Base-by-base conservation (phyloP, 148 eudicot species). In the Chenopodium berlandieri region DNA sequence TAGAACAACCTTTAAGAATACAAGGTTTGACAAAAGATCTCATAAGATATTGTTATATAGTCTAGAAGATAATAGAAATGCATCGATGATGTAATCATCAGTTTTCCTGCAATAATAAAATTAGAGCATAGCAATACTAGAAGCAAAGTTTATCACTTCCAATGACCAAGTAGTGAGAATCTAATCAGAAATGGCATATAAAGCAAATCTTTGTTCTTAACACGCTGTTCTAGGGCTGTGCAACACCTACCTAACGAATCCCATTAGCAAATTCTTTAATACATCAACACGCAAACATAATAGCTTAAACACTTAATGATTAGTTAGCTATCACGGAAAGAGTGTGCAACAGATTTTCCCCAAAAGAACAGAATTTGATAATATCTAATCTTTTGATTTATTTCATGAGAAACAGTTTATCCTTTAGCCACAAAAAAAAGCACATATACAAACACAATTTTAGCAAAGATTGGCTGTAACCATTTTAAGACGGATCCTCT, bases 401-500 rank as follows among this genome's bases (percentile, higher is more conserved):
- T 17, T 16, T 31, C 9, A 50, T n/a, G 12, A 3, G 8, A 34
- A 23, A 4, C n/a, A 58, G 16, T 47, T 78, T 64, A 32, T 73
- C 58, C 82, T 73, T 31, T 9, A 1, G 37, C 22, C 12, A 23
- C 63, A 34, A 71, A 75, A 78, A 44, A 34, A 64, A 78, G 37
- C n/a, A 16, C 20, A 56, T 22, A 48, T 8, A 37, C 44, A 37
- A 34, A 83, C 56, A 58, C 0, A 30, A 31, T 20, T 65, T 14
- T 69, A 56, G 47, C 37, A 75, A 81, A 32, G 78, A 64, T 25
- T 50, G 46, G 64, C 13, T 30, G 22, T 74, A 88, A 96, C 99
- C 99, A 96, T 94, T 96, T 96, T 63, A 91, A 76, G 79, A 96
- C 97, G 37, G 98, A 96, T 85, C 99, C 99, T 89, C 97, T 91